These are phyloP conservation scores for Flaveria sonorensis DNA, from an alignment of 129 eudicot species.

Conservation along the genomic window DNA sequence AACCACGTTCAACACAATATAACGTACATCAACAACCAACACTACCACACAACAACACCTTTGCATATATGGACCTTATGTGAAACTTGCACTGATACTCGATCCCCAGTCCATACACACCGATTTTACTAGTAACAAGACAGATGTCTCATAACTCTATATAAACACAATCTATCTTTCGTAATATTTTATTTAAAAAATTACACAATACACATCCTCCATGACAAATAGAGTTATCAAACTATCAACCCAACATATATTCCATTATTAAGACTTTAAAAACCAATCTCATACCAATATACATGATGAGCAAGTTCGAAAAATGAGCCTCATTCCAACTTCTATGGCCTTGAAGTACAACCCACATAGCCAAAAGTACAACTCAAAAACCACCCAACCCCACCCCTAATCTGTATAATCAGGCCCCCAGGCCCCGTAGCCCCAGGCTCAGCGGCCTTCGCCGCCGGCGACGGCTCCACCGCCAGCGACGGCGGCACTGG, in stretches of 20 bases:
- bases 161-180: no score
- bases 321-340: neutral
- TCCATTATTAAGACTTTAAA: neutral
- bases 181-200: no score
- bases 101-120: no score
- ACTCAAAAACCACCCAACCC: neutral
- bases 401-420: slow-evolving; percentile 37
- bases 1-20: no score
- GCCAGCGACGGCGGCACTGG: slow-evolving; percentile 72
- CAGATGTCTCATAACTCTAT: no score
- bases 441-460: slow-evolving; percentile 63
- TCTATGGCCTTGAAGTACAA: neutral
- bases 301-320: neutral
- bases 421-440: slow-evolving; percentile 43
- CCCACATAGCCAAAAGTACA: neutral
- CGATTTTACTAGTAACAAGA: no score
- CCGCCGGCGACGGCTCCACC: slow-evolving; percentile 76
- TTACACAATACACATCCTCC: neutral
- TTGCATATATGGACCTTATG: no score
- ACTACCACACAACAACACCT: no score
- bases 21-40: no score
- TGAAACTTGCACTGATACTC: no score
- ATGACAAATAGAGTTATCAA: no score
- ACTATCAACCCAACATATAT: neutral
- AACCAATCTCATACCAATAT: neutral